Evolutionary conservation across 1,284 basidiomycete genomes (phyloP).

Genomic region (Termitomyces sp.): DNA sequence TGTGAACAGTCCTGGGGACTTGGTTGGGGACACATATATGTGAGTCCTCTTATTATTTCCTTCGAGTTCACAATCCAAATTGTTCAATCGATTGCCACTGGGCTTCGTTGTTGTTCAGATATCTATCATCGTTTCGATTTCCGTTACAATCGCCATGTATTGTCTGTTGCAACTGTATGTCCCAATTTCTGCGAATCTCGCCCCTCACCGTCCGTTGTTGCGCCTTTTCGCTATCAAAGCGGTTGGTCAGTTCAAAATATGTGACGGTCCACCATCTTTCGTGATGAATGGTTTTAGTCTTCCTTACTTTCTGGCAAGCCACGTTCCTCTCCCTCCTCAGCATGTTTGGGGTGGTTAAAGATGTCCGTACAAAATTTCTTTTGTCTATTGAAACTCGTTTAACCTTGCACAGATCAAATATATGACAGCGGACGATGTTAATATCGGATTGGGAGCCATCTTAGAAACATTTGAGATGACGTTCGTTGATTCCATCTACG

Average conservation of each 20-base stretch:
- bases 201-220: slow-evolving; percentile 59
- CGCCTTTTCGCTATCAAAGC: slow-evolving; percentile 74
- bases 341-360: slow-evolving; percentile 61
- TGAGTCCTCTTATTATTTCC: slow-evolving; percentile 25
- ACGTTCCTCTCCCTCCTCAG: slow-evolving; percentile 58
- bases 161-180: slow-evolving; percentile 75
- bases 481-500: slow-evolving; percentile 34
- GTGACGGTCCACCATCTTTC: not conserved
- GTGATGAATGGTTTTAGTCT: slow-evolving; percentile 40
- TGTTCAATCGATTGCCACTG: slow-evolving; percentile 21
- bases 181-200: slow-evolving; percentile 50
- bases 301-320: slow-evolving; percentile 79
- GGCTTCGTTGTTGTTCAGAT: slow-evolving; percentile 31
- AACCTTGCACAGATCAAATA: slow-evolving; percentile 42
- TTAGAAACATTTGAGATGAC: slow-evolving; percentile 75
- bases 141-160: slow-evolving; percentile 79
- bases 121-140: slow-evolving; percentile 58
- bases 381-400: not conserved
- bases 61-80: not conserved
- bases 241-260: slow-evolving; percentile 40
- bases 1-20: slow-evolving; percentile 70
- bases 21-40: slow-evolving; percentile 68
- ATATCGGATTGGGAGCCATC: slow-evolving; percentile 67
- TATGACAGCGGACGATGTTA: slow-evolving; percentile 73
- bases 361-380: slow-evolving; percentile 35